Evolutionary conservation across 495 filamentous ascomycete species (phyloP).

Genomic region (Daldinia concentrica): DNA sequence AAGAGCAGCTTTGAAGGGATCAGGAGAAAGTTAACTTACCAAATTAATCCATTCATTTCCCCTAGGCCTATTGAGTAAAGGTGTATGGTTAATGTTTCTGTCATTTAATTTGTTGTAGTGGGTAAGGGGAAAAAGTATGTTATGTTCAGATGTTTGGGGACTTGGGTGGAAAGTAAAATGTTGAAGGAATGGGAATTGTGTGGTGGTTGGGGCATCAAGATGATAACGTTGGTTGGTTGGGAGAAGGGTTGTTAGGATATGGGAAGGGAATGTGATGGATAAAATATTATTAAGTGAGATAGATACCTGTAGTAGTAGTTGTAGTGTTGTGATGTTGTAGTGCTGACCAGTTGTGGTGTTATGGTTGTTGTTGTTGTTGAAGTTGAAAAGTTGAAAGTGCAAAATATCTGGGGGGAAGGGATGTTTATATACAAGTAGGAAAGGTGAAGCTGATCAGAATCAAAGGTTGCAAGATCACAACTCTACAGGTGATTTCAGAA

Average conservation of each 20-base stretch:
- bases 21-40: neutral
- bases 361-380: neutral
- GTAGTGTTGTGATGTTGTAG: neutral
- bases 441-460: neutral
- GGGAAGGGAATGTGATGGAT: neutral
- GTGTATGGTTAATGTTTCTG: neutral
- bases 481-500: neutral
- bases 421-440: neutral
- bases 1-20: neutral
- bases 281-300: neutral
- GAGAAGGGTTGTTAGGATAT: neutral
- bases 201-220: neutral
- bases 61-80: neutral
- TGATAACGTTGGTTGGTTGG: neutral
- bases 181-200: neutral
- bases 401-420: neutral
- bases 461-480: neutral
- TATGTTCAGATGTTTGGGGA: neutral
- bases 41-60: neutral
- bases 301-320: neutral
- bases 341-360: neutral
- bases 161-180: neutral
- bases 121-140: neutral
- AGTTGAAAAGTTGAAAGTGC: neutral
- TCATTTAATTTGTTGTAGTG: neutral